Conservation (phyloP, 805 yeast species). For the Candida methanosorbosa region DNA sequence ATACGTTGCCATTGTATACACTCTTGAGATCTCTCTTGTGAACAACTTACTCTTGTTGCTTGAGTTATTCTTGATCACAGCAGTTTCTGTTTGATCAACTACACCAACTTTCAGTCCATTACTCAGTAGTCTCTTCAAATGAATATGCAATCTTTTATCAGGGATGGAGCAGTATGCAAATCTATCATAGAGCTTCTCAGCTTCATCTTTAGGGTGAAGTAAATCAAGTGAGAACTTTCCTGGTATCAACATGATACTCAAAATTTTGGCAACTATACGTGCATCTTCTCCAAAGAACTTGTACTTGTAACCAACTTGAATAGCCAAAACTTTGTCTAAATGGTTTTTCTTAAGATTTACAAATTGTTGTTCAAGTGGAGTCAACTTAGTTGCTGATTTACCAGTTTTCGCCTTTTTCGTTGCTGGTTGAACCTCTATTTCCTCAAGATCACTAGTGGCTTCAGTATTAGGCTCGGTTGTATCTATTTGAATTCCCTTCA, state of each 20-base stretch:
- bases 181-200: conserved; percentile 41
- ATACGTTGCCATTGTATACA: conserved; percentile 80
- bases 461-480: too few species aligned
- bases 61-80: conserved; percentile 54
- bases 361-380: conserved; percentile 79
- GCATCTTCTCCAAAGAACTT: conserved; percentile 87
- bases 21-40: conserved; percentile 56
- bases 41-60: conserved; percentile 51
- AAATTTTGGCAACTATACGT: conserved; percentile 47
- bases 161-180: conserved; percentile 88
- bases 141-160: conserved; percentile 61
- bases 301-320: conserved; percentile 90
- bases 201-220: conserved; percentile 26
- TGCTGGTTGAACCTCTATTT: too few species aligned
- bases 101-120: conserved; percentile 79
- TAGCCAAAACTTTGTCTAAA: conserved; percentile 61
- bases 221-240: conserved; percentile 54
- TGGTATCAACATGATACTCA: conserved; percentile 64
- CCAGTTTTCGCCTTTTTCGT: not conserved
- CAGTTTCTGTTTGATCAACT: conserved; percentile 77
- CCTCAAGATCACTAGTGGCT: too few species aligned
- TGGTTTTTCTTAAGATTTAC: conserved; percentile 53
- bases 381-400: conserved; percentile 26
- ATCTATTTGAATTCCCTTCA: too few species aligned
- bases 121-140: conserved; percentile 63